A percentile compares a stretch with the other conserved stretches of the same genome.
Conservation (phyloP, 768 basidiomycete species). For the Kwoniella sp. region DNA sequence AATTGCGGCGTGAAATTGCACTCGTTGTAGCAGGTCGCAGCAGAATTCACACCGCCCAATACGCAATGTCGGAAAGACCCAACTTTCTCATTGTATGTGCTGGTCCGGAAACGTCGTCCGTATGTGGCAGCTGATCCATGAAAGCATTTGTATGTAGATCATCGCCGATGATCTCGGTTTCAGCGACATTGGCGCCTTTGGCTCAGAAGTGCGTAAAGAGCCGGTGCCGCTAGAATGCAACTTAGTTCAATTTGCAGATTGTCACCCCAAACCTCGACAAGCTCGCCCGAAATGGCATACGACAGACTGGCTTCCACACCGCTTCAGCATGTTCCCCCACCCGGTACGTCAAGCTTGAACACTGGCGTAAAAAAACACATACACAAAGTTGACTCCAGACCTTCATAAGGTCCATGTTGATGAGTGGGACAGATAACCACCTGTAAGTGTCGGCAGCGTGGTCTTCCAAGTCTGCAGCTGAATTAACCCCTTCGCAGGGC, state of each 20-base stretch:
- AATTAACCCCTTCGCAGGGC: too few species aligned
- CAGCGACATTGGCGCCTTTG: conserved; percentile 18
- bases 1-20: too few species aligned
- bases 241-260: conserved; percentile 23
- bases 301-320: conserved; percentile 40
- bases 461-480: too few species aligned
- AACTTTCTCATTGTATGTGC: conserved; percentile 40
- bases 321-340: conserved; percentile 44
- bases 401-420: conserved; percentile 17
- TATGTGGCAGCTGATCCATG: not conserved
- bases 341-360: too few species aligned
- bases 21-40: too few species aligned
- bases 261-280: conserved; percentile 46
- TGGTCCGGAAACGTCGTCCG: not conserved
- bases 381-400: not conserved
- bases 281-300: conserved; percentile 34
- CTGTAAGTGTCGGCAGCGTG: conserved; percentile 2
- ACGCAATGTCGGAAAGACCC: conserved; percentile 27
- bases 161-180: conserved; percentile 19
- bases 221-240: not conserved
- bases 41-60: too few species aligned
- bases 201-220: conserved; percentile 6
- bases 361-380: too few species aligned
- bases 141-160: not conserved
- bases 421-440: conserved; percentile 28